Conservation (phyloP, 2,329 filamentous ascomycete genomes). For the Stromatinia cepivora region DNA sequence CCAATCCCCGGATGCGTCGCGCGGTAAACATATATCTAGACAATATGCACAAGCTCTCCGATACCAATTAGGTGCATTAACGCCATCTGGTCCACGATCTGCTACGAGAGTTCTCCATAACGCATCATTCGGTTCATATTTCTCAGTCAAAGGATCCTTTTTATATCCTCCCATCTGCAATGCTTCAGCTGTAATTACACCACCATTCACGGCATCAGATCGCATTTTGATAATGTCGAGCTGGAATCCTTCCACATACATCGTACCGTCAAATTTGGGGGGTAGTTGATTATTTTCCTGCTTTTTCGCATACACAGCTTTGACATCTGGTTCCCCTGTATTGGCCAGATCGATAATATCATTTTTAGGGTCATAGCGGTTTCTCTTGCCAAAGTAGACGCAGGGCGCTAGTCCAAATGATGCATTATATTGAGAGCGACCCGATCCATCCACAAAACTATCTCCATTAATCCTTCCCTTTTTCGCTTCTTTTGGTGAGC, state of each 20-base stretch:
- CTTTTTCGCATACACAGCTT: not conserved
- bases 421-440: slow-evolving; percentile 26
- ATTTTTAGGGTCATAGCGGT: not conserved
- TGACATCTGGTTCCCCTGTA: not conserved
- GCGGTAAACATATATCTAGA: slow-evolving; percentile 16
- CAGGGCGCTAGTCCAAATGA: slow-evolving; percentile 13
- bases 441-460: slow-evolving; percentile 28
- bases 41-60: slow-evolving; percentile 27
- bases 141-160: not conserved
- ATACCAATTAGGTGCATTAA: slow-evolving; percentile 30
- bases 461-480: slow-evolving; percentile 29
- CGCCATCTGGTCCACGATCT: slow-evolving; percentile 29
- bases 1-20: slow-evolving; percentile 22
- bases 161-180: slow-evolving; percentile 27
- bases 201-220: slow-evolving; percentile 18
- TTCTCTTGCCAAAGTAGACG: slow-evolving; percentile 4
- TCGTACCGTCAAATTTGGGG: slow-evolving; percentile 18
- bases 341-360: not conserved
- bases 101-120: slow-evolving; percentile 33
- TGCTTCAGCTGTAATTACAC: slow-evolving; percentile 23
- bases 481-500: slow-evolving; percentile 15
- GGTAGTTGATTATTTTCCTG: not conserved
- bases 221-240: slow-evolving; percentile 20
- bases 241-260: slow-evolving; percentile 26
- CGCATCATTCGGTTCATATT: slow-evolving; percentile 18